These are phyloP conservation scores for Malus hybrid DNA, from an alignment of 331 rosid species.

Conservation along the genomic window DNA sequence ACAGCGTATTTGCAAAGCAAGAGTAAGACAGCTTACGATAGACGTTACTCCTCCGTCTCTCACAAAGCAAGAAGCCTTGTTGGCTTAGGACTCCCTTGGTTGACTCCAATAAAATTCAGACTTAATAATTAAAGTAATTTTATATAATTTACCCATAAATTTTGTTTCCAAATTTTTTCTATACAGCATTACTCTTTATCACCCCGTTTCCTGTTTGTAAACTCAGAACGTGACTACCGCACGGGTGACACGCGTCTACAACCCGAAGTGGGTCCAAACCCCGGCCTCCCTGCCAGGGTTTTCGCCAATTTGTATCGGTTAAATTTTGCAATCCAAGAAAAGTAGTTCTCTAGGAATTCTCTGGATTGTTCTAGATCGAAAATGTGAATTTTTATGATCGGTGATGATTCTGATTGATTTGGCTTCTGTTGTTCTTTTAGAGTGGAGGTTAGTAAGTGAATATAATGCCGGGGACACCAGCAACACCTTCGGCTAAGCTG, in stretches of 20 bases:
- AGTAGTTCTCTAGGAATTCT: background rate
- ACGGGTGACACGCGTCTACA: background rate
- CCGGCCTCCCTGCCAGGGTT: background rate
- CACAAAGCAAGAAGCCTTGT: too few relatives aligned
- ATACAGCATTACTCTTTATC: too few relatives aligned
- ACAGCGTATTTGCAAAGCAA: too few relatives aligned
- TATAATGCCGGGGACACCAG: conserved; percentile 48
- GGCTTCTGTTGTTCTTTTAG: background rate
- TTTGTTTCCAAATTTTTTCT: too few relatives aligned
- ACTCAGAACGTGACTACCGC: background rate
- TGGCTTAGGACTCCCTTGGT: too few relatives aligned
- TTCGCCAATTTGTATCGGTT: background rate
- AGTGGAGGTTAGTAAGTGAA: conserved; percentile 6
- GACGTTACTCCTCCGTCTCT: too few relatives aligned
- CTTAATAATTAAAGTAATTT: too few relatives aligned
- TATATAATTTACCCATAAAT: too few relatives aligned
- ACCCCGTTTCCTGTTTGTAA: background rate
- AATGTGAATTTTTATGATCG: background rate
- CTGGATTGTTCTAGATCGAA: too few relatives aligned
- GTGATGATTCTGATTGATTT: background rate
- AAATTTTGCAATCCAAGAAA: background rate
- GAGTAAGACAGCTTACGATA: too few relatives aligned
- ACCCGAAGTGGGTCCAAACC: too few relatives aligned
- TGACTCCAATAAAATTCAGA: too few relatives aligned
- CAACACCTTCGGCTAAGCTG: conserved; percentile 53